A percentile compares a stretch with the other conserved stretches of the same genome.
phyloP scores from a whole-genome alignment of 805 yeast species.

The Wickerhamiella azymoides region DNA sequence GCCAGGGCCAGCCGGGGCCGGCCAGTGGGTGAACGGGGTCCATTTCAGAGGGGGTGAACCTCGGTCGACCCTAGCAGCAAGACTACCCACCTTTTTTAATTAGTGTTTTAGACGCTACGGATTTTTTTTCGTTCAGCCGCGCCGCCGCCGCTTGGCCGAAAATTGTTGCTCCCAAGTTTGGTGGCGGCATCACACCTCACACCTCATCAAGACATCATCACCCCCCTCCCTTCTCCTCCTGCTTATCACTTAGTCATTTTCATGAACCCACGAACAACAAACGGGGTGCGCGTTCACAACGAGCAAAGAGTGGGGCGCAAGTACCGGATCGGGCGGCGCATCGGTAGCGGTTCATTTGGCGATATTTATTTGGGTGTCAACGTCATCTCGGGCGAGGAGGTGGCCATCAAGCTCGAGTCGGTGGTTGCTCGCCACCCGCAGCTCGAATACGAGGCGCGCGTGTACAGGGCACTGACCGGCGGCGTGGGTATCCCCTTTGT shows the following conservation, averaged over 20 bases:
- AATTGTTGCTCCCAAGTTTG: not conserved
- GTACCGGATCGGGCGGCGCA: conserved; percentile 84
- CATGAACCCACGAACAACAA: conserved; percentile 8
- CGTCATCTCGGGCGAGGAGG: conserved; percentile 92
- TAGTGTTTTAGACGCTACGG: too few species aligned
- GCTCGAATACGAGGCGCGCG: conserved; percentile 91
- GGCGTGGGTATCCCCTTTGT: conserved; percentile 96
- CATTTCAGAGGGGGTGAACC: too few species aligned
- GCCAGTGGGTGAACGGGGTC: too few species aligned
- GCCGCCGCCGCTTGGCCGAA: too few species aligned
- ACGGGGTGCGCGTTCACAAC: conserved; percentile 11
- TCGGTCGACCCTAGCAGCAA: too few species aligned
- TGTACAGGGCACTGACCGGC: conserved; percentile 84
- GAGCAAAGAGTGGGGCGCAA: conserved; percentile 88
- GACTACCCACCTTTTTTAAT: too few species aligned
- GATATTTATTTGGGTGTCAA: conserved; percentile 86
- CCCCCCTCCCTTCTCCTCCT: not conserved
- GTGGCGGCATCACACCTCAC: not conserved
- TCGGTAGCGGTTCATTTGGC: conserved; percentile 95
- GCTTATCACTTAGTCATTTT: conserved; percentile 5
- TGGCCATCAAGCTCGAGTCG: conserved; percentile 88
- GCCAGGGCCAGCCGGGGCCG: too few species aligned
- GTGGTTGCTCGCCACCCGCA: conserved; percentile 91
- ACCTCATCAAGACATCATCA: not conserved
- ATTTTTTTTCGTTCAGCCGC: too few species aligned